Base-by-base conservation (phyloP, 192 early-diverging fungal species). In the Coemansia sp. region DNA sequence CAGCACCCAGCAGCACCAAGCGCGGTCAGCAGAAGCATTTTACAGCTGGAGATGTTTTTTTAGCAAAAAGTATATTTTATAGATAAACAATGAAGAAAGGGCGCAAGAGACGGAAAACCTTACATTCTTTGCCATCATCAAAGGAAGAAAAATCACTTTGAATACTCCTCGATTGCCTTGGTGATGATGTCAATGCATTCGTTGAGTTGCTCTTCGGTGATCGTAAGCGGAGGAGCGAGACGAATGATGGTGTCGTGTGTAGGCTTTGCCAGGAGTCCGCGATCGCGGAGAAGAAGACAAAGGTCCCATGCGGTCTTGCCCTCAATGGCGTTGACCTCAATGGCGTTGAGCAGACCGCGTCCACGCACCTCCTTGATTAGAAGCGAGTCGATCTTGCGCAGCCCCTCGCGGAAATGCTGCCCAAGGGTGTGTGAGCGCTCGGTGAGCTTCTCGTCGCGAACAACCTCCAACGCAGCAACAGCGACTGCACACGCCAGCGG, bases 201-300 rank as follows among this genome's bases (percentile, higher is more conserved):
- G 73, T 86, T 78, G 20, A 98, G 84, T 72, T 98, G 89, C 62
- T 88, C 88, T 55, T 95, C 92, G n/a, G 89, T 93, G 65, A 98
- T 98, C 78, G 87, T 90, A 55, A 98, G 87, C 60, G 94, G 93
- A 47, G 96, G 96, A 2, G 96, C 94, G 15, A 98, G 84, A 20
- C 97, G 92, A 64, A 98, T 98, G 70, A 98, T 97, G 84, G 96
- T 96, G 60, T 89, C 85, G 82, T 99, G 97, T 22, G 97, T 99
- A 22, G 97, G 97, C 82, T 99, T 99, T 40, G 97, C 97, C 48
- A 99, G 85, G 38, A 99, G 77, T 34, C 95, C 95, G 68, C 91
- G 89, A 63, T 89, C 86, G 78, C 95, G 95, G 57, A 99, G 83
- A 61, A 96, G 79, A 58, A 99, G 77, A 66, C 97, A 99, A 47